These are phyloP conservation scores for Calendula officinalis DNA, from an alignment of 129 eudicot genomes.

Conservation along the genomic window DNA sequence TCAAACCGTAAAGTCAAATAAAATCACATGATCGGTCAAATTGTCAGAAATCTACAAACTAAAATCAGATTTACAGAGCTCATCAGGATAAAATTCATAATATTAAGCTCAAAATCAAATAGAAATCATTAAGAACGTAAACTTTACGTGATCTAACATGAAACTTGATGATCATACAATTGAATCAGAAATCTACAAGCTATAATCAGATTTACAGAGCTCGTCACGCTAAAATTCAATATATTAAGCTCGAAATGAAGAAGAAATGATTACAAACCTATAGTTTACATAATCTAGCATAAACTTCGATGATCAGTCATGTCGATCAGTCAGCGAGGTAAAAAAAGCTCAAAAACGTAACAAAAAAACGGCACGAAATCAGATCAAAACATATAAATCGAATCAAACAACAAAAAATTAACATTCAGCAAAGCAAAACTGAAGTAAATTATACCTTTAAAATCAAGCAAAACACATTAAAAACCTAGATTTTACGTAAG, in stretches of 20 bases:
- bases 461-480: conserved; percentile 24
- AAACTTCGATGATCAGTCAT: neutral
- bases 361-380: neutral
- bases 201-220: neutral
- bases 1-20: neutral
- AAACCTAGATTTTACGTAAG: neutral
- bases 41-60: neutral
- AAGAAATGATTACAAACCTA: neutral
- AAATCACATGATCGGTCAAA: conserved; percentile 5
- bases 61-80: conserved; percentile 2
- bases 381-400: neutral
- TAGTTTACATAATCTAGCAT: neutral
- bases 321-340: neutral
- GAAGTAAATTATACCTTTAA: conserved; percentile 20
- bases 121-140: neutral
- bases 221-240: neutral
- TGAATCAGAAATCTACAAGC: neutral
- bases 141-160: neutral
- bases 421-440: conserved; percentile 11
- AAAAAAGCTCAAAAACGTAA: neutral
- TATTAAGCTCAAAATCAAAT: neutral
- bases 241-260: conserved; percentile 1
- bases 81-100: neutral
- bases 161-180: neutral
- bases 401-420: neutral